phyloP scores from a whole-genome alignment of 805 yeast genomes.

The Yarrowia sp. region DNA sequence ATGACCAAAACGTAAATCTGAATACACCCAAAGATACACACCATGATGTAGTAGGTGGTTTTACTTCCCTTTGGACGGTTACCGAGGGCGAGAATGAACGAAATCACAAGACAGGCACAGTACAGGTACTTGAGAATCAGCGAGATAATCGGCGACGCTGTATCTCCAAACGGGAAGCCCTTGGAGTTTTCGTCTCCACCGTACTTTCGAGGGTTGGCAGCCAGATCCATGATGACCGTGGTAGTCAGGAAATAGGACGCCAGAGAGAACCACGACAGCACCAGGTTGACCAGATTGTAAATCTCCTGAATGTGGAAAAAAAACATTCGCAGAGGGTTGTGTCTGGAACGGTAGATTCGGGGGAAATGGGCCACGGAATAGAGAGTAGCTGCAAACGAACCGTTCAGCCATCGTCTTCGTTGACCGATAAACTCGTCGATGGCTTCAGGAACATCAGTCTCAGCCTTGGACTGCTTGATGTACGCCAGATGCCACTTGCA shows the following conservation, averaged over 20 bases:
- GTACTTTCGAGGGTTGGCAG: slow-evolving; percentile 42
- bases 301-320: slow-evolving; percentile 54
- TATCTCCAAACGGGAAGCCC: slow-evolving; percentile 40
- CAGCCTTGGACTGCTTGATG: slow-evolving; percentile 62
- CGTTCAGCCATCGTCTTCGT: slow-evolving; percentile 68
- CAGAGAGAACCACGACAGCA: slow-evolving; percentile 62
- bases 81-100: slow-evolving; percentile 63
- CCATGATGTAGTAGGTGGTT: slow-evolving; percentile 52
- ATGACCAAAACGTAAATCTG: slow-evolving; percentile 60
- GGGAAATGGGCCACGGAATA: slow-evolving; percentile 28
- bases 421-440: slow-evolving; percentile 62
- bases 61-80: slow-evolving; percentile 63
- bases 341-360: slow-evolving; percentile 49
- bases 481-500: slow-evolving; percentile 62
- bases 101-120: slow-evolving; percentile 54
- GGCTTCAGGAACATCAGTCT: slow-evolving; percentile 65
- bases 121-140: slow-evolving; percentile 56
- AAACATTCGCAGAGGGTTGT: slow-evolving; percentile 50
- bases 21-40: slow-evolving; percentile 56
- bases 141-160: slow-evolving; percentile 45
- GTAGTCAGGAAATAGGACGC: slow-evolving; percentile 64
- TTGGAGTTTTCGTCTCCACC: slow-evolving; percentile 48
- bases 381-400: slow-evolving; percentile 46
- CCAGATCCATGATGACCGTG: slow-evolving; percentile 53
- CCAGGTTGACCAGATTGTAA: slow-evolving; percentile 53